phyloP scores from a whole-genome alignment of 352 stramenopile genomes.

The Phytophthora megakarya region DNA sequence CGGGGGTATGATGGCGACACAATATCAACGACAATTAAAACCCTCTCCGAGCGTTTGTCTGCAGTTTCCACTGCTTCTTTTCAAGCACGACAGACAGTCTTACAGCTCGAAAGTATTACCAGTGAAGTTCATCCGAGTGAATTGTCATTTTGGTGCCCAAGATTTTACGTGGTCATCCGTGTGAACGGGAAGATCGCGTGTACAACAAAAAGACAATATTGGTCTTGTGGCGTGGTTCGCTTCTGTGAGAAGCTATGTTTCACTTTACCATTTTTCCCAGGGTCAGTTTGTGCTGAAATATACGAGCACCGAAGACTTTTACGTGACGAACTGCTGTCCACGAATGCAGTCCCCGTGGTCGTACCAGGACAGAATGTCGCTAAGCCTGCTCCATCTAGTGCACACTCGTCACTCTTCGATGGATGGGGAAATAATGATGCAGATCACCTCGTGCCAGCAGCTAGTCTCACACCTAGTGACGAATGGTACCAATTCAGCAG shows the following conservation, averaged over 20 bases:
- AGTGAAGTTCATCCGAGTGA: conserved; percentile 2
- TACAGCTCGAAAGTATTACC: conserved; percentile 18
- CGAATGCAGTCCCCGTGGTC: conserved; percentile 51
- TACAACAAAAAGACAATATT: conserved; percentile 31
- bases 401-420: background rate
- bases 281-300: conserved; percentile 49
- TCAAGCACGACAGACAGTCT: conserved; percentile 25
- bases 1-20: conserved; percentile 5
- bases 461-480: conserved; percentile 51
- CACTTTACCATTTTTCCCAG: conserved; percentile 54
- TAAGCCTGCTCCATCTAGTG: conserved; percentile 6
- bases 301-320: conserved; percentile 47
- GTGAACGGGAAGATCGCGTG: conserved; percentile 53
- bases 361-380: conserved; percentile 48
- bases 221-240: conserved; percentile 41
- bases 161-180: conserved; percentile 45
- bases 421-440: conserved; percentile 12
- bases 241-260: conserved; percentile 58
- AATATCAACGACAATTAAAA: background rate
- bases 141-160: conserved; percentile 27
- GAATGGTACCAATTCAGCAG: conserved; percentile 86
- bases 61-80: conserved; percentile 8
- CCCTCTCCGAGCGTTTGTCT: conserved; percentile 30
- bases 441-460: conserved; percentile 32
- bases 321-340: conserved; percentile 52